Base-by-base conservation (phyloP, 1,139 yeast species). In the Kodamaea sp. region DNA sequence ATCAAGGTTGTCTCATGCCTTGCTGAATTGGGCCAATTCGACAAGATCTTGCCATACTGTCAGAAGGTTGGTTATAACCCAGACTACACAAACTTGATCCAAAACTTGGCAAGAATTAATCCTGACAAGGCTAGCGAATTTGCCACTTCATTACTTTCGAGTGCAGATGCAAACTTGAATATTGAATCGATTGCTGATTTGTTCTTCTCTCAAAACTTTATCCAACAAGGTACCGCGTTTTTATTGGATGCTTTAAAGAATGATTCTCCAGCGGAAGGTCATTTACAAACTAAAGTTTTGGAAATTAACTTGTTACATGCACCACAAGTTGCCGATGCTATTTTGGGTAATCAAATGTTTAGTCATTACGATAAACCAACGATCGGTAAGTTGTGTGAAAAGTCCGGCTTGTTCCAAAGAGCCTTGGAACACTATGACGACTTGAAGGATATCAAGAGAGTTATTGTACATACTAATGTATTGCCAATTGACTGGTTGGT, bases 301-400 rank as follows among this genome's bases (percentile, higher is more conserved):
- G 98, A 94, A 66, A 89, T 87, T 52, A 94, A 94, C 63, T 73
- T 94, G 60, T 66, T 87, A 60, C 95, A 90, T 60, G 98, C 98
- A 8, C 99, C 99, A 37, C 98, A 94, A 73, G 98, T 94, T 41
- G 99, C 98, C 32, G 98, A 94, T 67, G 99, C 99, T 12, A 94
- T 92, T 50, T 76, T 92, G 57, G 97, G 97, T 44, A 92, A 92
- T 64, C 83, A 84, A 46, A 90, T 92, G 89, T 94, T 94, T 67
- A 81, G 92, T 49, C 97, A 90, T 59, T 92, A 88, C 63, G 98
- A 92, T 64, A 86, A 88, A 54, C 90, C 95, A 53, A 82, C 94
- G 32, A 83, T 92, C 60, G 98, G 97, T 26, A 78, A 83, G 47
- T 75, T 94, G 49, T 82, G 96, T 65, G 99, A 92, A 66, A 88